phyloP scores from a whole-genome alignment of 805 yeast species.

The Yarrowia phangngaensis region DNA sequence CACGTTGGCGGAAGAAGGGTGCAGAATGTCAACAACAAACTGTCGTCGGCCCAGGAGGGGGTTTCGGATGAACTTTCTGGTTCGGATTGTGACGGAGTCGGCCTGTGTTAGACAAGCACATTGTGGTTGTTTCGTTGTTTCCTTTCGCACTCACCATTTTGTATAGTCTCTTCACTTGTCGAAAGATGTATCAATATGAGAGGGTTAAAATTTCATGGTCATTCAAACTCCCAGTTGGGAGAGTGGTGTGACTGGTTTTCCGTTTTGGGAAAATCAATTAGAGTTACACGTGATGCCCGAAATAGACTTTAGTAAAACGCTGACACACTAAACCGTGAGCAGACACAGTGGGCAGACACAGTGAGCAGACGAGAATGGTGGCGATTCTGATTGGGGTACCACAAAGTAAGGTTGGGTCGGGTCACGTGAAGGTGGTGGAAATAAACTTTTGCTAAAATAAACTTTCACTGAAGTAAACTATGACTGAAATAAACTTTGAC shows the following conservation, averaged over 20 bases:
- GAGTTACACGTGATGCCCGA: no score
- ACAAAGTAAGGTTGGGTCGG: no score
- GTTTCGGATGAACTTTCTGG: slow-evolving; percentile 98
- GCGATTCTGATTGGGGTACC: no score
- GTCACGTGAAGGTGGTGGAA: no score
- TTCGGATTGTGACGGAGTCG: slow-evolving; percentile 99
- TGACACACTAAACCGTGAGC: no score
- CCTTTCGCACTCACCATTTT: slow-evolving; percentile 22
- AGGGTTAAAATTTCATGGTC: slow-evolving; percentile 25
- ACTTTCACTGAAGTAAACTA: no score
- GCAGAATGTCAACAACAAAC: slow-evolving; percentile 98
- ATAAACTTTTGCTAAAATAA: no score
- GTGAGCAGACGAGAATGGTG: no score
- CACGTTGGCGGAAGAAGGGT: slow-evolving; percentile 99
- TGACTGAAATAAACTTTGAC: no score
- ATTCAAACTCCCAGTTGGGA: slow-evolving; percentile 13
- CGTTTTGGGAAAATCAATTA: neutral
- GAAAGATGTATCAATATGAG: slow-evolving; percentile 25
- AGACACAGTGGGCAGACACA: no score
- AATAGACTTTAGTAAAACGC: no score
- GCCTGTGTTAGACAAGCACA: slow-evolving; percentile 48
- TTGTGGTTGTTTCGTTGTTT: slow-evolving; percentile 24
- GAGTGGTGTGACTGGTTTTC: slow-evolving; percentile 25
- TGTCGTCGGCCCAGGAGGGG: slow-evolving; percentile 99
- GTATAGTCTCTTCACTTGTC: slow-evolving; percentile 26